Evolutionary conservation across 805 yeast genomes (phyloP), one percentile per base, ranked within the genome.

Genomic region (Henningerozyma blattae): DNA sequence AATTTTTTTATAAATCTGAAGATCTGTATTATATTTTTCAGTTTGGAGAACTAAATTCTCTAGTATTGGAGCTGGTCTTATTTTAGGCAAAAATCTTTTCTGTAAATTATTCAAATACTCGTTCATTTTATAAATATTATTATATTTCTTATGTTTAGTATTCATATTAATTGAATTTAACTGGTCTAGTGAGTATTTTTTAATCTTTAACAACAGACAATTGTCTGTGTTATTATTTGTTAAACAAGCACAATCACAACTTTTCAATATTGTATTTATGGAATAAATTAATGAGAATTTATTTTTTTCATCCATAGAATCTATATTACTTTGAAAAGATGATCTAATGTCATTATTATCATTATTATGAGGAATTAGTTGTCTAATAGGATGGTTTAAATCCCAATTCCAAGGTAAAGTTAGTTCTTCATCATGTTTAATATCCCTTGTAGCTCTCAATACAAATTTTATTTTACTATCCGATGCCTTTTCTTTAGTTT

Each of bases 361-460:
- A 46, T 57, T 41, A 15, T 59, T 51, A 8, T 67, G 62, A 16
- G 60, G 52, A 17, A 68, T 63, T 37, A 81, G 54, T 43, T 67
- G 64, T 32, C 61, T 56, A 27, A 85, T 80, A 1, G 95, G 94
- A 49, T 86, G 95, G 12, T 58, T 43, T 3, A 53, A 48, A 50
- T 85, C 94, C 94, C 95, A 89, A 38, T 77, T 81, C 97, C 97
- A 89, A 2, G 75, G 72, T 5, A 84, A 55, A 0, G 89, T 69
- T 18, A 89, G 58, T 51, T 87, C 96, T 29, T 76, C 72, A 7
- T 75, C 85, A 10, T 67, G 57, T 35, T 66, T 65, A 18, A 87
- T 69, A 3, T 70, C 69, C 32, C 62, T 67, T 2, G 67, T 52
- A 0, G 95, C 72, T 25, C 64, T 62, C 6, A 82, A 64, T 8